A percentile compares a stretch with the other conserved stretches of the same genome.
Evolutionary conservation across 345 rosid genomes (phyloP).

Genomic region (Nasturtium officinale): DNA sequence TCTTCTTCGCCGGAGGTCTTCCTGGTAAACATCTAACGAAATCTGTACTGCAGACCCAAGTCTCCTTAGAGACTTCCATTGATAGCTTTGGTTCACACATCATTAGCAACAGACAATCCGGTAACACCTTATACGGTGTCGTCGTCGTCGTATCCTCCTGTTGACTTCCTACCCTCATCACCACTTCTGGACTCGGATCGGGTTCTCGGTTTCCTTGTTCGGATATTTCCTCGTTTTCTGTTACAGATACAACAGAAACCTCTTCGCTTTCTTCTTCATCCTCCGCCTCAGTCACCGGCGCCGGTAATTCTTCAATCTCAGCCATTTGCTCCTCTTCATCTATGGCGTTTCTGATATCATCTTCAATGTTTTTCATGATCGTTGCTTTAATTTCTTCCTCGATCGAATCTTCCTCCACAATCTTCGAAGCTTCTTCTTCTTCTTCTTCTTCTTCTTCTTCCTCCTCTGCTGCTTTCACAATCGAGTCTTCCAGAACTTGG

Average conservation of each 20-base stretch:
- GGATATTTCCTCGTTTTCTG: conserved; percentile 44
- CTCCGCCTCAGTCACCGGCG: conserved; percentile 9
- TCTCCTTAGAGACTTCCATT: conserved; percentile 96
- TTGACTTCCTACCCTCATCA: conserved; percentile 42
- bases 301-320: conserved; percentile 18
- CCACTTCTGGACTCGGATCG: conserved; percentile 49
- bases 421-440: conserved; percentile 32
- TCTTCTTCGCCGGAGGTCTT: conserved; percentile 46
- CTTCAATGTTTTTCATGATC: conserved; percentile 38
- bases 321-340: conserved; percentile 30
- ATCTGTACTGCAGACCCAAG: conserved; percentile 94
- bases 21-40: conserved; percentile 74
- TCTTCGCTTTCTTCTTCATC: conserved; percentile 35
- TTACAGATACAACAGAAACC: neutral
- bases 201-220: conserved; percentile 44
- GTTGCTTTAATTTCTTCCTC: conserved; percentile 39
- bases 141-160: conserved; percentile 19
- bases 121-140: conserved; percentile 52
- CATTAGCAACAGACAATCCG: conserved; percentile 86
- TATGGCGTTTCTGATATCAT: conserved; percentile 33
- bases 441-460: conserved; percentile 31
- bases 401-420: conserved; percentile 16
- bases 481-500: conserved; percentile 31
- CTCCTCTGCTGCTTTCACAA: conserved; percentile 33
- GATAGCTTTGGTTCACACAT: conserved; percentile 98